These are phyloP conservation scores for Pleurozium schreberi DNA, from an alignment of 225 moss, liverwort and hornwort genomes.

Conservation along the genomic window DNA sequence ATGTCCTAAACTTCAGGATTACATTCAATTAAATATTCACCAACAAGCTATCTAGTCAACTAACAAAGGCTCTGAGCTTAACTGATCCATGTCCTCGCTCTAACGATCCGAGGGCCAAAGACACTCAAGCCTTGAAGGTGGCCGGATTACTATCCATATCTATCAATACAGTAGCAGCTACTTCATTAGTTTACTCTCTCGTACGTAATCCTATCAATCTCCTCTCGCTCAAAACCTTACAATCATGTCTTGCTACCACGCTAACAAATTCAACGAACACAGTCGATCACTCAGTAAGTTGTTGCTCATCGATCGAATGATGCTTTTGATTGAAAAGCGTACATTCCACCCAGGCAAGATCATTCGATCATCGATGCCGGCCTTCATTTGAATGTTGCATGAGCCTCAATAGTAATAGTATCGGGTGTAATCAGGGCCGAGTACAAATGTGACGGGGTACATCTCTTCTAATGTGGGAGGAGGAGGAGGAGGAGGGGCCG, in stretches of 20 bases:
- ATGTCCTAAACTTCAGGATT: background rate
- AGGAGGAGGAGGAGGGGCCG: conserved; percentile 5
- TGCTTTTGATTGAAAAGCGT: background rate
- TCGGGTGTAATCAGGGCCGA: conserved; percentile 33
- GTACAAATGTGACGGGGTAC: conserved; percentile 42
- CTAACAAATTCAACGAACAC: background rate
- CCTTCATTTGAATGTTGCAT: background rate
- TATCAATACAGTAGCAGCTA: background rate
- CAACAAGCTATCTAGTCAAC: no score
- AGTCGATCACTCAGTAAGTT: no score
- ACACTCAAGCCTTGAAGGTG: background rate
- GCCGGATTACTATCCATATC: background rate
- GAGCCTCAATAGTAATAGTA: conserved; percentile 27
- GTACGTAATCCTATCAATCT: background rate
- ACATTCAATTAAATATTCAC: no score
- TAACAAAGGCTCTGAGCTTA: background rate
- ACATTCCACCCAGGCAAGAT: background rate
- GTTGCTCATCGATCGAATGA: no score
- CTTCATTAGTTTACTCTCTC: background rate
- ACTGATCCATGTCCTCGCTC: background rate
- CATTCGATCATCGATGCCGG: no score
- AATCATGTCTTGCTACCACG: background rate
- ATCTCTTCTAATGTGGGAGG: conserved; percentile 25
- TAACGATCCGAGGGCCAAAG: background rate
- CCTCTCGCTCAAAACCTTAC: background rate